Base-by-base conservation (phyloP, 2,329 filamentous ascomycete genomes). In the Clonostachys rosea region DNA sequence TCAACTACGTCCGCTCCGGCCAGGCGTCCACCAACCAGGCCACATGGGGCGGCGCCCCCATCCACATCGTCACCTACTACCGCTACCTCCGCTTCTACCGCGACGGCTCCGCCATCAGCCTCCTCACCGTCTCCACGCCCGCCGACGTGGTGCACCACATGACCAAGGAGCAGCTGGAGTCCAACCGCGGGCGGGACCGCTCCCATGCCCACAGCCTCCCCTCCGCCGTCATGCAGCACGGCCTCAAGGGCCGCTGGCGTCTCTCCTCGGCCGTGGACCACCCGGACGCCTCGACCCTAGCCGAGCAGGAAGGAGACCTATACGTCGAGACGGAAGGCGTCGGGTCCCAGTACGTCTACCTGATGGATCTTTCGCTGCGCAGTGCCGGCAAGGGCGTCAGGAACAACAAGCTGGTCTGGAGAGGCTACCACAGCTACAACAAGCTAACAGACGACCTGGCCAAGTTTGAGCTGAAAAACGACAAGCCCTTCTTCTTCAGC, bases 61-160 rank as follows among this genome's bases (percentile, higher is more conserved):
- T 97, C 35, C 91, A 95, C 63, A 95, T 97, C 49, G 91, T 99
- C 43, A 99, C 94, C 1, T 99, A 97, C 70, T 99, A 95, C 70
- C 89, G 94, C 49, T 99, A 97, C 68, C 79, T 99, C 5, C 88
- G 94, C 46, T 94, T 99, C 71, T 94, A 94, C 70, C 87, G 91
- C 20, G 89, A 97, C 64, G 94, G 94, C 30, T 86, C 87, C 2
- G 83, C 79, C 53, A 84, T 97, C 49, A 89, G 84, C 46, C 76
- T 99, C 2, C 77, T 95, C 35, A 89, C 87, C 1, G 95, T 89
- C 1, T 69, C 79, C 6, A 89, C 96, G 61, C 94, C 94, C 1
- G 69, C 78, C n/a, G 89, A 95, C 16, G 88, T 97, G 12, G 89
- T 99, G 1, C 89, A 91, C 47, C 79, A 92, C 58, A 75, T 99